A percentile compares a stretch with the other conserved stretches of the same genome.
Conservation (phyloP, 1,139 yeast genomes). For the Kurtzmaniella natalensis region DNA sequence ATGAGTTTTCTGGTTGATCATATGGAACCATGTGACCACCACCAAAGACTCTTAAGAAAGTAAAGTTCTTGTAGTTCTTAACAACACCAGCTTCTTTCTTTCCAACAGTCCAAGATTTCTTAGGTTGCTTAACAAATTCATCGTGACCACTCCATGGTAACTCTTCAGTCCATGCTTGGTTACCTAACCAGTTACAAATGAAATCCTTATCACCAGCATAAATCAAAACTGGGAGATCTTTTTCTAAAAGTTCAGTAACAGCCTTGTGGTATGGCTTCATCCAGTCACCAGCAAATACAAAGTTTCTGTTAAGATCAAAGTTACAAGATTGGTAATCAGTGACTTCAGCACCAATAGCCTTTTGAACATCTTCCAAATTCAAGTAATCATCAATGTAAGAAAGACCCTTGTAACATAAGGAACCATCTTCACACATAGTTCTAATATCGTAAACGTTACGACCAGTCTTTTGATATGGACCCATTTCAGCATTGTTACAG, state of each 20-base stretch:
- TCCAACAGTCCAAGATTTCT: constrained; percentile 36
- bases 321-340: constrained; percentile 81
- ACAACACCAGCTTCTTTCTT: constrained; percentile 42
- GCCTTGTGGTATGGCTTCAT: constrained; percentile 81
- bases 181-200: constrained; percentile 85
- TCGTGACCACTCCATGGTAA: constrained; percentile 63
- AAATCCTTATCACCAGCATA: constrained; percentile 87
- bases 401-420: constrained; percentile 60
- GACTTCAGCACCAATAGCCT: constrained; percentile 89
- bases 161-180: constrained; percentile 74
- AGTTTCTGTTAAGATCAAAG: constrained; percentile 77
- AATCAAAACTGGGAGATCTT: constrained; percentile 63
- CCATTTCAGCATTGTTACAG: constrained; percentile 84
- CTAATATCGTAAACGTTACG: constrained; percentile 92
- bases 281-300: constrained; percentile 86
- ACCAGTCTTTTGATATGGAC: constrained; percentile 87
- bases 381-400: constrained; percentile 31
- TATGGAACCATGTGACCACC: constrained; percentile 52
- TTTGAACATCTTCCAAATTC: constrained; percentile 44
- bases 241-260: constrained; percentile 51
- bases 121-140: constrained; percentile 42
- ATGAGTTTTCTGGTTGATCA: constrained; percentile 43
- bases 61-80: constrained; percentile 41
- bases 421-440: constrained; percentile 73
- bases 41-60: constrained; percentile 44